Evolutionary conservation across 1,284 basidiomycete species (phyloP), one percentile per base, ranked within the genome.

Genomic region (Flammula alnicola): DNA sequence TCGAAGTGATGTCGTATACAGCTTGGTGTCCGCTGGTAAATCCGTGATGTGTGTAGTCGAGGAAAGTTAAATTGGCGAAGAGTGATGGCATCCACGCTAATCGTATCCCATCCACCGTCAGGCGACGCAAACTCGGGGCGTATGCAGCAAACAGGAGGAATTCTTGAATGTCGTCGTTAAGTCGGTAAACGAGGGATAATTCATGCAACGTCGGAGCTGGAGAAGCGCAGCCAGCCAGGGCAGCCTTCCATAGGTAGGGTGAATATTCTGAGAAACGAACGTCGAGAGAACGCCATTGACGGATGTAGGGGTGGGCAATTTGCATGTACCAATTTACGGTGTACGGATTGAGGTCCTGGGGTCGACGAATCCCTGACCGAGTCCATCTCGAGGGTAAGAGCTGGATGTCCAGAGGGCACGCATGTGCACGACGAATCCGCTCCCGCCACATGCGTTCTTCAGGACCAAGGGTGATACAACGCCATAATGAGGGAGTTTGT

Each of bases 91-190:
- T 63, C 84, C 85, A 86, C 5, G 73, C 66, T 31, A 88, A 62
- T 45, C 82, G 76, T 41, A 87, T 76, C 3, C 86, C 86, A 49
- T 84, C 78, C n/a, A 88, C 51, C 1, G 77, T 79, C 32, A 78
- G 71, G 14, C 73, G 71, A 31, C 74, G 69, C 9, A 88, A 70
- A 19, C 68, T 74, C 3, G 86, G 86, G 1, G 84, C 76, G 54
- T 72, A 67, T n/a, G 81, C 83, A 29, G 75, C 75, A 64, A 88
- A 88, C 33, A 86, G 74, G 38, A 69, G 66, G 54, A 83, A 88
- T 61, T 84, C 80, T 62, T 82, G 82, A 14, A 74, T 72, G 61
- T 87, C 84, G 54, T 88, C 85, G 59, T 88, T 88, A 37, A 69
- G 68, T 16, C 80, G 78, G 61, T 84, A 82, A 12, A 80, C 64